Conservation (phyloP, 1,284 basidiomycete species). For the Ganoderma meredithae region DNA sequence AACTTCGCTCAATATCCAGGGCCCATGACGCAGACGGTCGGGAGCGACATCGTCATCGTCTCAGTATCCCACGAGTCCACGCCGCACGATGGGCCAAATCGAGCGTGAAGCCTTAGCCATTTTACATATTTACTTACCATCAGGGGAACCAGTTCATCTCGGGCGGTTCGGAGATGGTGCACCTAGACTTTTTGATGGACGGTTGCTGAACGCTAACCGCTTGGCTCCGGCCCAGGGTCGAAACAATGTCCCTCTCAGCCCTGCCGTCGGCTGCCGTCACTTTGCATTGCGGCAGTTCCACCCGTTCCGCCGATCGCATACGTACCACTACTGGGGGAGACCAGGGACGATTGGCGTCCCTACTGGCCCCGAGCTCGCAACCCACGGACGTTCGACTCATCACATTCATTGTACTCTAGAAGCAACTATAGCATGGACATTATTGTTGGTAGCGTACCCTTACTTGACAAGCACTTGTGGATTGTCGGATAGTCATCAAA, state of each 20-base stretch:
- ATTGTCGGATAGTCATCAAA: neutral
- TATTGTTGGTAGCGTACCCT: neutral
- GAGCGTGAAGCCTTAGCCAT: neutral
- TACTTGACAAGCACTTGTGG: neutral
- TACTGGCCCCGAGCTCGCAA: neutral
- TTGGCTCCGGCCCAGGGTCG: neutral
- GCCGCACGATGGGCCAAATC: neutral
- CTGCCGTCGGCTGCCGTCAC: neutral
- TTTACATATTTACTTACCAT: neutral
- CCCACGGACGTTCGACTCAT: neutral
- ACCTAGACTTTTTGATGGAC: neutral
- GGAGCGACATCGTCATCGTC: conserved; percentile 1
- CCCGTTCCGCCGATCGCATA: neutral
- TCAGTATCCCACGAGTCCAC: neutral
- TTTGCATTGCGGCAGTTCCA: neutral
- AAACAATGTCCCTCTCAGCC: neutral
- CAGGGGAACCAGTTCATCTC: neutral
- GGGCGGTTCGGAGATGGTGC: conserved; percentile 1
- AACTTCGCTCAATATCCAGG: neutral
- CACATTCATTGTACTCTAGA: neutral
- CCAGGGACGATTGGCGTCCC: neutral
- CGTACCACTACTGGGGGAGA: neutral
- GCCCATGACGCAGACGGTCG: neutral
- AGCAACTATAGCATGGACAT: neutral
- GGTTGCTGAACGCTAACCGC: neutral